phyloP scores from a whole-genome alignment of 2,329 filamentous ascomycete species.

The Knufia petricola region DNA sequence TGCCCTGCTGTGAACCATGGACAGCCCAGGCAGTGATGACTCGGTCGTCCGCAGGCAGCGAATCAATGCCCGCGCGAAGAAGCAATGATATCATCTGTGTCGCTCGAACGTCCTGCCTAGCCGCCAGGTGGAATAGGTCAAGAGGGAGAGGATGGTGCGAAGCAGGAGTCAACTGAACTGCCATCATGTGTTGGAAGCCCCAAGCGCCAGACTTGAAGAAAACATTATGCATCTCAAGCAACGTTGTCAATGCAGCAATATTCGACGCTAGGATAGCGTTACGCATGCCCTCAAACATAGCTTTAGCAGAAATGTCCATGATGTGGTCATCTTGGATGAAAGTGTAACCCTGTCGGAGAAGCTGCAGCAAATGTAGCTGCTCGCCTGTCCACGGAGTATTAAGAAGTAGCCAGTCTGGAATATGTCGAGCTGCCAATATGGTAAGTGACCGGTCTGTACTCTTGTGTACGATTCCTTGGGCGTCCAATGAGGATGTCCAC shows the following conservation, averaged over 20 bases:
- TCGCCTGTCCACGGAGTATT: conserved; percentile 25
- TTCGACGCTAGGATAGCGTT: conserved; percentile 31
- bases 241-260: conserved; percentile 24
- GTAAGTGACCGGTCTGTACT: conserved; percentile 7
- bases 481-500: conserved; percentile 16
- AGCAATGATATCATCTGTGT: conserved; percentile 12
- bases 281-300: conserved; percentile 32
- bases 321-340: conserved; percentile 17
- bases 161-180: conserved; percentile 1
- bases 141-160: conserved; percentile 12
- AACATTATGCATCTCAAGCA: conserved; percentile 28
- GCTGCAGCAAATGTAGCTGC: conserved; percentile 29
- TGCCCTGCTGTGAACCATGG: neutral
- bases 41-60: conserved; percentile 15
- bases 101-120: neutral
- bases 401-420: conserved; percentile 29
- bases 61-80: conserved; percentile 13
- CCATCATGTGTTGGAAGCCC: conserved; percentile 1
- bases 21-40: conserved; percentile 17
- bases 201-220: conserved; percentile 8
- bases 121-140: conserved; percentile 17
- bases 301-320: conserved; percentile 25
- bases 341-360: conserved; percentile 28
- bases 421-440: conserved; percentile 22
- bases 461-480: conserved; percentile 18